Base-by-base conservation (phyloP, 2,329 filamentous ascomycete species). In the Diaporthe sp. region DNA sequence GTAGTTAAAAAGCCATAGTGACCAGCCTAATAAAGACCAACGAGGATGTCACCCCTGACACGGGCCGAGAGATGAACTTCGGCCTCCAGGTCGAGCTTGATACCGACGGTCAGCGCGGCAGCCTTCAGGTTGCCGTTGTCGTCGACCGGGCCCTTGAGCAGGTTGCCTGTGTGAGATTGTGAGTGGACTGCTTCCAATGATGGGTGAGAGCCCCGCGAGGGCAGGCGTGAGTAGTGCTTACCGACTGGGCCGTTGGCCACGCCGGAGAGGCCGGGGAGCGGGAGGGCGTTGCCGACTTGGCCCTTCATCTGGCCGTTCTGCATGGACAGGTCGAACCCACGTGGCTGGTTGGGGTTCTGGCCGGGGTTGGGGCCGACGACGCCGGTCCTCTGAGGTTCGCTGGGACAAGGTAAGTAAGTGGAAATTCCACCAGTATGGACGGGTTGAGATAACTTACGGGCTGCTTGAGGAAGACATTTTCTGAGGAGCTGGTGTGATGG, bases 11-110 rank as follows among this genome's bases (percentile, higher is more conserved):
- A 39, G 49, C 65, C 34, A 28, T 19, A 22, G 46, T 34, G 49
- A 42, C 31, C 31, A 25, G 46, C 25, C 49, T 73, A 91, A 81
- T 91, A 91, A 79, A 91, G 82, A 60, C 89, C 90, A 77, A 92
- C 87, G 25, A 88, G 87, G 79, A 92, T 91, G 80, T 92, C 90
- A 86, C 90, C 90, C 62, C 89, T 86, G 75, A 92, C 86, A 70
- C 90, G 83, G 70, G 90, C 90, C 28, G 90, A 92, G 77, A 92
- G 82, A 80, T 92, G 90, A 53, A 92, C 88, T 80, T 92, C 90
- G 15, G 90, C 90, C 81, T 92, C 90, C 65, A 92, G 83, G 80
- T 92, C 90, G 49, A 92, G 85, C 85, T 92, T 92, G 84, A 92
- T 91, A 74, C 90, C 90, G 49, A 92, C 85, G 78, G 92, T 86